These are phyloP conservation scores for Boletus subparvulus DNA, from an alignment of 768 basidiomycete species.

Conservation along the genomic window DNA sequence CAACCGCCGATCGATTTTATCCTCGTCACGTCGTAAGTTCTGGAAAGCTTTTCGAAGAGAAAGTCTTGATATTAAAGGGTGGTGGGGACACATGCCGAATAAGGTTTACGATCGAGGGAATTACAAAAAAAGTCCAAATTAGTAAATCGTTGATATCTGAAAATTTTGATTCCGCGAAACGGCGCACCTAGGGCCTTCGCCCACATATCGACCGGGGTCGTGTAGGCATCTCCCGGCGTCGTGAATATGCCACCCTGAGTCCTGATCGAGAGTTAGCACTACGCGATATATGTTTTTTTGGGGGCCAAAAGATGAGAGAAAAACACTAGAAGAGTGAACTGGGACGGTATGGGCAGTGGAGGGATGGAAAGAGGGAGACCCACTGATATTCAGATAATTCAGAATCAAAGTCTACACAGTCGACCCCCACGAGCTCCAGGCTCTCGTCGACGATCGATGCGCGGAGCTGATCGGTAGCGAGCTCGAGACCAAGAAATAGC, in stretches of 20 bases:
- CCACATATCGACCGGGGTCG: constrained; percentile 91
- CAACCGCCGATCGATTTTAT: constrained; percentile 77
- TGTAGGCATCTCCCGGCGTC: constrained; percentile 82
- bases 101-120: constrained; percentile 32
- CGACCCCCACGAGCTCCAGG: constrained; percentile 78
- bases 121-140: constrained; percentile 35
- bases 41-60: constrained; percentile 70
- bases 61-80: constrained; percentile 48
- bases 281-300: constrained; percentile 12
- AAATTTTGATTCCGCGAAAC: constrained; percentile 61
- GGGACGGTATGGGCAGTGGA: not conserved
- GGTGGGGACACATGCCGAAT: constrained; percentile 24
- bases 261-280: constrained; percentile 40
- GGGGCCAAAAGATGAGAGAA: not conserved
- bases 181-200: constrained; percentile 72
- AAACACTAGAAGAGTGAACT: not conserved
- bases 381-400: constrained; percentile 82
- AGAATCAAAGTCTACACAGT: constrained; percentile 79
- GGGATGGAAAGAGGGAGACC: constrained; percentile 33
- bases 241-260: constrained; percentile 87
- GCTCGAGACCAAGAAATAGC: constrained; percentile 85
- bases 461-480: constrained; percentile 80
- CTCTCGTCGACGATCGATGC: constrained; percentile 83
- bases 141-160: constrained; percentile 37
- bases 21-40: constrained; percentile 66